Conservation (phyloP, 768 basidiomycete species). For the Cystofilobasidium capitatum region DNA sequence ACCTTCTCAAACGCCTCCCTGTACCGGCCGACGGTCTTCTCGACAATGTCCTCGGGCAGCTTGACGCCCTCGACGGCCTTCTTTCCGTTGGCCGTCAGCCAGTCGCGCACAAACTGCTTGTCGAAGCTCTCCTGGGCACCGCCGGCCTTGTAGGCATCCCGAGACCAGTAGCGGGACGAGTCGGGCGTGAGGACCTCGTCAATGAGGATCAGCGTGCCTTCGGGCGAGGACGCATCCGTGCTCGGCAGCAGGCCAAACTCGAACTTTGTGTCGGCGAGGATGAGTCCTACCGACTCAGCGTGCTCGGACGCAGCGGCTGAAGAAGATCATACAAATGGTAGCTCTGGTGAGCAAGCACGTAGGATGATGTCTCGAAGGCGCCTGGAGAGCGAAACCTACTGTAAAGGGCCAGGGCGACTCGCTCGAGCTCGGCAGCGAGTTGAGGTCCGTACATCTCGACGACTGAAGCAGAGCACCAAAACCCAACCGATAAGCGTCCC, state of each 20-base stretch:
- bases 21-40: constrained; percentile 69
- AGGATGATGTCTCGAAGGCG: constrained; percentile 8
- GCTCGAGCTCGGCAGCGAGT: constrained; percentile 38
- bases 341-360: background rate
- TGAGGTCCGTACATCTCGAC: constrained; percentile 40
- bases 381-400: constrained; percentile 30
- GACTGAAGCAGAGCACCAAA: too few relatives aligned
- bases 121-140: constrained; percentile 80
- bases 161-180: constrained; percentile 93
- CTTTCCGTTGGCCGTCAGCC: constrained; percentile 66
- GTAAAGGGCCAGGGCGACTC: constrained; percentile 38
- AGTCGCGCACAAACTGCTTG: constrained; percentile 91
- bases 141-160: constrained; percentile 61
- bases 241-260: constrained; percentile 76
- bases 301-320: constrained; percentile 57
- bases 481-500: too few relatives aligned
- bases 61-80: constrained; percentile 60
- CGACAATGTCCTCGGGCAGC: constrained; percentile 64
- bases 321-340: background rate
- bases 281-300: constrained; percentile 65
- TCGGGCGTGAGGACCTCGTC: constrained; percentile 98
- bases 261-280: constrained; percentile 97
- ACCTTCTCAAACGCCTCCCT: constrained; percentile 52
- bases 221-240: constrained; percentile 34
- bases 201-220: constrained; percentile 59